Percentiles rank a stretch among this genome's conserved stretches.
Conservation (phyloP, 345 rosid species). For the Clausena lansium region DNA sequence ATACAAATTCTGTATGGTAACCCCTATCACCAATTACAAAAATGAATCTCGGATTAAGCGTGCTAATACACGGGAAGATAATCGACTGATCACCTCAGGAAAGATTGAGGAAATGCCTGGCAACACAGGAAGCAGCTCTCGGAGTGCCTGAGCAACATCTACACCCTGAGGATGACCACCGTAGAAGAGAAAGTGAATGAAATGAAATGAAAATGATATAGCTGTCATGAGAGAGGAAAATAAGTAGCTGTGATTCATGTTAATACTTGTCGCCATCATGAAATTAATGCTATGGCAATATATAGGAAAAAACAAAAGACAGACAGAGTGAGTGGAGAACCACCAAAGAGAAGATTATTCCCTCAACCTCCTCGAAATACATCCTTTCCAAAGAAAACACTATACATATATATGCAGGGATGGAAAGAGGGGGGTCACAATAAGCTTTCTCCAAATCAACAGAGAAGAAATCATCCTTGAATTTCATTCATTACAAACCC, state of each 20-base stretch:
- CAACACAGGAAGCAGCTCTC: slow-evolving; percentile 73
- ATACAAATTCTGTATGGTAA: slow-evolving; percentile 4
- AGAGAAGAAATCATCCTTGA: not conserved
- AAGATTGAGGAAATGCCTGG: slow-evolving; percentile 76
- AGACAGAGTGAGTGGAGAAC: not conserved
- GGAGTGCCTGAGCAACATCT: slow-evolving; percentile 50
- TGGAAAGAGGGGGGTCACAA: too few species aligned
- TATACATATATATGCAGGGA: too few species aligned
- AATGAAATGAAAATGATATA: not conserved
- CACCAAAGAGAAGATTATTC: not conserved
- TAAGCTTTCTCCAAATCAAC: not conserved
- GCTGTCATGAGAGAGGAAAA: too few species aligned
- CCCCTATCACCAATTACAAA: slow-evolving; percentile 31
- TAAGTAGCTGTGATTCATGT: too few species aligned
- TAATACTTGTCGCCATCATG: too few species aligned
- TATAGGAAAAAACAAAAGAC: too few species aligned
- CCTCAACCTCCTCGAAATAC: not conserved
- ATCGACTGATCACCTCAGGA: slow-evolving; percentile 71
- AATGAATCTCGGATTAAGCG: slow-evolving; percentile 70
- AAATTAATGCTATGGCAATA: too few species aligned
- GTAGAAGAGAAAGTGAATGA: not conserved
- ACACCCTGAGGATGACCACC: slow-evolving; percentile 35
- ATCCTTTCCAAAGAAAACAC: not conserved
- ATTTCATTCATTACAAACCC: not conserved
- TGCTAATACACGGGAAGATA: slow-evolving; percentile 74